These are phyloP conservation scores for Cryphonectria japonica DNA, from an alignment of 2,329 filamentous ascomycete genomes.

Conservation along the genomic window DNA sequence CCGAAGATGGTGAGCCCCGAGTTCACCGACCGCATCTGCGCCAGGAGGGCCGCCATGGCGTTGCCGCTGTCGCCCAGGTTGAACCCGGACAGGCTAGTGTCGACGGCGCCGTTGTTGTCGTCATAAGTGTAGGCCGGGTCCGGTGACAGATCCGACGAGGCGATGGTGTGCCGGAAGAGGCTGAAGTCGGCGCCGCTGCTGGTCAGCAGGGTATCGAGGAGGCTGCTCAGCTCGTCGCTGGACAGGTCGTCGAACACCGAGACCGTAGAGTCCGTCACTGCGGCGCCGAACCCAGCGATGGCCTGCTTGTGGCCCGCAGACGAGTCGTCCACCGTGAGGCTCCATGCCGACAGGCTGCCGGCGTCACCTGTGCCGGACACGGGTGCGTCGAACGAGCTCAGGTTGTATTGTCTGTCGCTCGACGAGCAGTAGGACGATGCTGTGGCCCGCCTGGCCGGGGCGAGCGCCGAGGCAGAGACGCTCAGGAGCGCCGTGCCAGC, in stretches of 20 bases:
- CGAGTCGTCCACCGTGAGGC: conserved; percentile 45
- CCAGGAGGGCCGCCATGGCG: conserved; percentile 44
- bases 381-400: conserved; percentile 40
- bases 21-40: conserved; percentile 41
- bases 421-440: conserved; percentile 42
- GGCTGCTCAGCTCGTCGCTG: conserved; percentile 35
- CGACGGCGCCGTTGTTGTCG: conserved; percentile 39
- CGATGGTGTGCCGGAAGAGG: conserved; percentile 47
- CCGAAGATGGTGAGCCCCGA: conserved; percentile 43
- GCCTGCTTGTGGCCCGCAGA: conserved; percentile 43
- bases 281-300: conserved; percentile 47
- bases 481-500: conserved; percentile 18
- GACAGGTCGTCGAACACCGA: conserved; percentile 43
- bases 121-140: conserved; percentile 47
- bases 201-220: conserved; percentile 44
- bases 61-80: conserved; percentile 44
- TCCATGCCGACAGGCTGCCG: conserved; percentile 41
- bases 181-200: conserved; percentile 43
- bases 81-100: conserved; percentile 39
- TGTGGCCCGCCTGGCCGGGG: conserved; percentile 27
- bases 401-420: conserved; percentile 42
- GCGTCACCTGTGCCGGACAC: conserved; percentile 40
- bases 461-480: conserved; percentile 20
- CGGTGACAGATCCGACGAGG: conserved; percentile 44
- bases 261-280: conserved; percentile 48